Percentiles rank a stretch among this genome's conserved stretches.
Conservation (phyloP, 2,329 filamentous ascomycete genomes). For the Chaetoscypha palmicola region DNA sequence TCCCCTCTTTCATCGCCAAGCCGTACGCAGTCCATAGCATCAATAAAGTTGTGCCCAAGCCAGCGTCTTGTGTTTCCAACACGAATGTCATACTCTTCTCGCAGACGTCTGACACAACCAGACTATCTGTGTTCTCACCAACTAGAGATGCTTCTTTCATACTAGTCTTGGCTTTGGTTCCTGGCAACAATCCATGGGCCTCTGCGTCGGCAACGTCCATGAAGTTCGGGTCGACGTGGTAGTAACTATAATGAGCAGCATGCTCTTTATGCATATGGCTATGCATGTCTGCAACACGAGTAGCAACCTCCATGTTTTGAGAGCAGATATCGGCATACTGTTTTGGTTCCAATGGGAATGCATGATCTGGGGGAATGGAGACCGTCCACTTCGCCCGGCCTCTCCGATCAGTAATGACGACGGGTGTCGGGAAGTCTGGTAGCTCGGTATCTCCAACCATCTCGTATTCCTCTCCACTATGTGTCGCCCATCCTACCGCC, state of each 20-base stretch:
- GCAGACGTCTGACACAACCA: slow-evolving; percentile 52
- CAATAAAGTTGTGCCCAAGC: slow-evolving; percentile 70
- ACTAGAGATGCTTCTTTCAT: slow-evolving; percentile 35
- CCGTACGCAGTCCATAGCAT: slow-evolving; percentile 80
- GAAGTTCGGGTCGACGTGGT: slow-evolving; percentile 59
- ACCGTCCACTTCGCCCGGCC: slow-evolving; percentile 72
- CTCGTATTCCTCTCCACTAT: slow-evolving; percentile 48
- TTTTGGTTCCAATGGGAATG: slow-evolving; percentile 58
- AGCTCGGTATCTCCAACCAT: slow-evolving; percentile 59
- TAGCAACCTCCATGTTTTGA: slow-evolving; percentile 59
- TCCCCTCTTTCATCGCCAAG: slow-evolving; percentile 63
- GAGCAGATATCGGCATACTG: slow-evolving; percentile 65
- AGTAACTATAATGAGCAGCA: slow-evolving; percentile 45
- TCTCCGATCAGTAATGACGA: slow-evolving; percentile 59
- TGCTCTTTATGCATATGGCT: slow-evolving; percentile 38
- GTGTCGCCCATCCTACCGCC: slow-evolving; percentile 35
- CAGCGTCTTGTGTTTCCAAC: slow-evolving; percentile 66
- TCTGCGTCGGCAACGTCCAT: slow-evolving; percentile 70
- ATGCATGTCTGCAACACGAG: slow-evolving; percentile 46
- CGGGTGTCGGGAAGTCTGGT: slow-evolving; percentile 66
- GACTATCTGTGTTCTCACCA: slow-evolving; percentile 39
- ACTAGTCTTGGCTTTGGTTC: slow-evolving; percentile 30
- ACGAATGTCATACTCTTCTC: slow-evolving; percentile 68
- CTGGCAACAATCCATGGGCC: slow-evolving; percentile 50
- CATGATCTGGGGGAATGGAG: slow-evolving; percentile 60